Evolutionary conservation across 2,329 filamentous ascomycete species (phyloP), one percentile per base, ranked within the genome.

Genomic region (Akanthomyces uredinophilus): DNA sequence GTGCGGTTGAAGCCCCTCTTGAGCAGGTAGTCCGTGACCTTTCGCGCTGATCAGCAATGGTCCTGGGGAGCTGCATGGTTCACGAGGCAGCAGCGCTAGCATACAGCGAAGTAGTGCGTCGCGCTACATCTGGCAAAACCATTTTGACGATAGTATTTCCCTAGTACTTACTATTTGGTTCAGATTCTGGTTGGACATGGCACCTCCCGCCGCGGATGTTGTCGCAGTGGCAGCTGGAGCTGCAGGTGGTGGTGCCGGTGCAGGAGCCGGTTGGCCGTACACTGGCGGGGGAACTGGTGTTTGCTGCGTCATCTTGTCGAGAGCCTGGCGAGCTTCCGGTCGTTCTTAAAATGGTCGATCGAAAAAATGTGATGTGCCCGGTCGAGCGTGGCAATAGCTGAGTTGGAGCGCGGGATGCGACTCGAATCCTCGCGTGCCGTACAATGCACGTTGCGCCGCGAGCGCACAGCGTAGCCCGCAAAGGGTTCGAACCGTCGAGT

Each of bases 1-100:
- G 95, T 98, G 27, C 90, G 85, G 60, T 88, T 92, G 75, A 97
- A 99, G 0, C 95, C 95, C 67, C 97, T 93, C 74, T 99, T 99
- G 2, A 92, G 86, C 1, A 99, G 82, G 74, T 99, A 99, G 69
- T 99, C 95, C 10, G 96, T 93, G 4, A 99, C 84, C 84, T 87
- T 56, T 1, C 4, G 35, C 2, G 22, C 13, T 18, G 29, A 27
- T 70, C 65, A 71, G 66, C 41, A 41, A 46, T 46, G 44, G 41
- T 52, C 8, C 37, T 32, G 11, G 6, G 13, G n/a, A 5, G 35
- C 24, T 11, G 18, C n/a, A 65, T 58, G 55, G 29, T 56, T 7
- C 37, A 5, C 39, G 29, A 22, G 14, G 20, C 14, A 27, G n/a
- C 2, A 10, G 22, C n/a, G 13, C 11, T 5, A 7, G 22, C 16